These are phyloP conservation scores for Pholiota microspora DNA, from an alignment of 768 basidiomycete species.

Conservation along the genomic window DNA sequence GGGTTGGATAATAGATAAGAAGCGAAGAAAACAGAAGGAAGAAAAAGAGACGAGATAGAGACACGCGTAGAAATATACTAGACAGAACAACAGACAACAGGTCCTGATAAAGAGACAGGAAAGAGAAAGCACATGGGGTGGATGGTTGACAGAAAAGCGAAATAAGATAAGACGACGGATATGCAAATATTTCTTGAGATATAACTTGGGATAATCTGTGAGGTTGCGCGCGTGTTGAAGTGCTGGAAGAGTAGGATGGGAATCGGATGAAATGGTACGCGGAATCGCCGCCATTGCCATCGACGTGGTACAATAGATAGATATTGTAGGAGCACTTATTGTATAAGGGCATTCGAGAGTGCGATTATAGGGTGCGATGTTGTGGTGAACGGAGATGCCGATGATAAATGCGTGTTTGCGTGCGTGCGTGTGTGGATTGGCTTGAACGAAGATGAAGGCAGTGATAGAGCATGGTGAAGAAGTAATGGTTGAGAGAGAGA, in stretches of 20 bases:
- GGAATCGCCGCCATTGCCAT: constrained; percentile 4
- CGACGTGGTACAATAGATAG: constrained; percentile 12
- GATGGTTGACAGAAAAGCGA: constrained; percentile 17
- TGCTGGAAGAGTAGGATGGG: not conserved
- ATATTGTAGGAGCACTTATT: not conserved
- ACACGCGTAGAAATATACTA: constrained; percentile 16
- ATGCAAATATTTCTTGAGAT: constrained; percentile 21
- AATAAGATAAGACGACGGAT: constrained; percentile 10
- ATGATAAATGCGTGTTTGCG: not conserved
- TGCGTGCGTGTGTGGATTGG: not conserved
- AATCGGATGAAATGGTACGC: constrained; percentile 3
- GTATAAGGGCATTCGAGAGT: constrained; percentile 6
- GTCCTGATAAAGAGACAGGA: constrained; percentile 19
- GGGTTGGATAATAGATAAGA: constrained; percentile 3
- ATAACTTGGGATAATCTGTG: not conserved
- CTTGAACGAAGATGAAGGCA: constrained; percentile 5
- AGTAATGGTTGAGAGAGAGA: not conserved
- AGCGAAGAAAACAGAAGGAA: constrained; percentile 4
- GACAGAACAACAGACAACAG: constrained; percentile 24
- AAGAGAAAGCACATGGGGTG: constrained; percentile 13
- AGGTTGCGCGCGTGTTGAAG: constrained; percentile 3
- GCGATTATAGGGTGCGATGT: constrained; percentile 3
- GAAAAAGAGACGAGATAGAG: constrained; percentile 16
- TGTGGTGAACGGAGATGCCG: constrained; percentile 4
- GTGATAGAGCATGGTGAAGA: constrained; percentile 2